Evolutionary conservation across 2,329 filamentous ascomycete genomes (phyloP), one percentile per base, ranked within the genome.

Genomic region (Aspergillus sclerotialis): DNA sequence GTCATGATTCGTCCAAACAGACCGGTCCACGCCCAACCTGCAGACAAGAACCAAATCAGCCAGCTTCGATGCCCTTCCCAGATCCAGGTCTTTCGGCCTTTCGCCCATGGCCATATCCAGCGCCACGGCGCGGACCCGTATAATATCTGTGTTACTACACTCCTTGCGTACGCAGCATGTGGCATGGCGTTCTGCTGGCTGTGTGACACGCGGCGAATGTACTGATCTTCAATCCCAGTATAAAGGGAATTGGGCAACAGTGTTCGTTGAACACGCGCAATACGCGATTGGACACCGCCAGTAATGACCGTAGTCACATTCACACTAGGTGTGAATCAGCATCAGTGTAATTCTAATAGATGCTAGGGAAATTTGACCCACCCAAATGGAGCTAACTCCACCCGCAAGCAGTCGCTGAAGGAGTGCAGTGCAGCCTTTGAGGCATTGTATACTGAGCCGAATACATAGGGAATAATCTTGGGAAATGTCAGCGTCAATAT

Each of bases 341-440:
- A 44, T 21, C 18, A 14, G 24, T 9, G 6, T 6, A 5, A 7
- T 2, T 11, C 6, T 13, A 16, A 13, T 16, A 10, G n/a, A 26
- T 6, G 9, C 13, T 12, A 6, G 12, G 18, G 15, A 17, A 11
- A 15, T 14, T 14, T 28, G 25, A 44, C 54, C 18, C 51, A 65
- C 62, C 60, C 61, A 28, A 63, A 62, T 1, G 73, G 75, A 37
- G 57, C 61, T 53, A 79, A 56, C 47, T 80, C 75, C 12, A 79
- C 68, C 9, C 76, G 67, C 30, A 79, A 52, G 0, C 73, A 76
- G 39, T 79, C 68, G 37, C 68, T 70, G 51, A 74, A 80, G 1
- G 67, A 62, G 49, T 78, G 74, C 23, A 80, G 49, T 1, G 76
- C 76, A 0, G 73, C 76, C 52, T 79, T 79, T 24, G 69, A 71